A percentile compares a stretch with the other conserved stretches of the same genome.
Evolutionary conservation across 768 basidiomycete genomes (phyloP).

Genomic region (Rhodotorula taiwanensis): DNA sequence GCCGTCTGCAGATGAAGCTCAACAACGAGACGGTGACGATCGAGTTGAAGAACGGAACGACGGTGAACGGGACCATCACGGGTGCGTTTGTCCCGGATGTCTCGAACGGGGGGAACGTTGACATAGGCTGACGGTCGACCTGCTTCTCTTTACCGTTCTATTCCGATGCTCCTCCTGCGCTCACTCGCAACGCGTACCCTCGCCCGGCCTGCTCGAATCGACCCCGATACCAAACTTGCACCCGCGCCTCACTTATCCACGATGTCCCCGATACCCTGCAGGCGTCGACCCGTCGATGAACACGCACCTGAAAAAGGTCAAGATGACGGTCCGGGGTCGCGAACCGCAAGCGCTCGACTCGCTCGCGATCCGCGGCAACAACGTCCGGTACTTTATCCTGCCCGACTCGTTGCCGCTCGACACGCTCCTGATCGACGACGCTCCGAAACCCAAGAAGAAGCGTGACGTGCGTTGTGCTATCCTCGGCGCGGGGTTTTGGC

Average conservation of each 20-base stretch:
- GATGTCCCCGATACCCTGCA: no score
- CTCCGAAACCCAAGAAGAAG: slow-evolving; percentile 93
- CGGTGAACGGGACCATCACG: slow-evolving; percentile 93
- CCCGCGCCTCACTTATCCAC: no score
- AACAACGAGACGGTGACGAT: slow-evolving; percentile 98
- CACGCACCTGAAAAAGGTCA: slow-evolving; percentile 94
- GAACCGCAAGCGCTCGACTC: slow-evolving; percentile 80
- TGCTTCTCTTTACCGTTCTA: background rate
- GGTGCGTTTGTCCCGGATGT: slow-evolving; percentile 58
- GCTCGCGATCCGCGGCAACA: slow-evolving; percentile 92
- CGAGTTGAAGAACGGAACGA: slow-evolving; percentile 94
- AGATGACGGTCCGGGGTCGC: slow-evolving; percentile 86
- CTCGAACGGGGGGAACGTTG: no score
- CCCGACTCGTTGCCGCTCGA: slow-evolving; percentile 94
- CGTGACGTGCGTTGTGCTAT: slow-evolving; percentile 32
- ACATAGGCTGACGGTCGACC: background rate
- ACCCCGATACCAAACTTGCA: no score
- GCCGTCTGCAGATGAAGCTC: slow-evolving; percentile 73
- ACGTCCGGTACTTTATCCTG: slow-evolving; percentile 92
- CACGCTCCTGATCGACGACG: slow-evolving; percentile 93
- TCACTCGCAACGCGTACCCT: no score
- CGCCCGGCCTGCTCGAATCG: no score
- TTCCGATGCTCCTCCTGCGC: no score
- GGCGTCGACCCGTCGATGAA: slow-evolving; percentile 99
- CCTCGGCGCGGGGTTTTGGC: no score